Conservation (phyloP, 768 basidiomycete species). For the Russula griseocarnosa region DNA sequence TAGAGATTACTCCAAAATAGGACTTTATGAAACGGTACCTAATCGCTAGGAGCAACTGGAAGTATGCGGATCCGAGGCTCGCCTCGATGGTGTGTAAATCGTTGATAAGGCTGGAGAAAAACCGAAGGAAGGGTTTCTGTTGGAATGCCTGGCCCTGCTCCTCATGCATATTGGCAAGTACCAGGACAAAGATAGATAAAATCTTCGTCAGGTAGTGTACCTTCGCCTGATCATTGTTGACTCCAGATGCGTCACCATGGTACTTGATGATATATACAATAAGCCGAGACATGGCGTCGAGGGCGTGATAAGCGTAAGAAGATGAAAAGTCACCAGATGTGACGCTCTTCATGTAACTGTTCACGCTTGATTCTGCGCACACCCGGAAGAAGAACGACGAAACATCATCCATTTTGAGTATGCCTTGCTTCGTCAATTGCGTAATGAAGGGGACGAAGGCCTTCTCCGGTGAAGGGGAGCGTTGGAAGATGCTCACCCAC, state of each 20-base stretch:
- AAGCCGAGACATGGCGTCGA: conserved; percentile 92
- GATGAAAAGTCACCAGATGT: conserved; percentile 66
- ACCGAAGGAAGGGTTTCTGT: conserved; percentile 96
- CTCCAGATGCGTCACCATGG: conserved; percentile 90
- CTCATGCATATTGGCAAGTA: conserved; percentile 91
- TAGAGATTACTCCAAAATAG: background rate
- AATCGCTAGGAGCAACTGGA: conserved; percentile 80
- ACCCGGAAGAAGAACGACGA: conserved; percentile 99
- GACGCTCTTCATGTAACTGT: conserved; percentile 74
- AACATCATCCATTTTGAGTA: conserved; percentile 91
- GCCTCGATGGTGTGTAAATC: conserved; percentile 85
- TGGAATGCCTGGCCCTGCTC: conserved; percentile 89
- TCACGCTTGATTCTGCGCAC: conserved; percentile 91
- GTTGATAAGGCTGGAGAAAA: conserved; percentile 94
- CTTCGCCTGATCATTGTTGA: conserved; percentile 92
- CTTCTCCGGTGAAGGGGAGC: conserved; percentile 87
- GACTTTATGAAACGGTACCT: conserved; percentile 50
- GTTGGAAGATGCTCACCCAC: conserved; percentile 94
- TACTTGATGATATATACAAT: conserved; percentile 99
- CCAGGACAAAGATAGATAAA: conserved; percentile 93
- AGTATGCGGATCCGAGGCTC: conserved; percentile 84
- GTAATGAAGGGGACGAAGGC: conserved; percentile 95
- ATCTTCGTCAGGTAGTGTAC: conserved; percentile 97
- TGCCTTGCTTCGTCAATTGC: conserved; percentile 94
- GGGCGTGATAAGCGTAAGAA: conserved; percentile 79